phyloP scores from a whole-genome alignment of 805 yeast genomes.

The Ogataea parapolymorpha region DNA sequence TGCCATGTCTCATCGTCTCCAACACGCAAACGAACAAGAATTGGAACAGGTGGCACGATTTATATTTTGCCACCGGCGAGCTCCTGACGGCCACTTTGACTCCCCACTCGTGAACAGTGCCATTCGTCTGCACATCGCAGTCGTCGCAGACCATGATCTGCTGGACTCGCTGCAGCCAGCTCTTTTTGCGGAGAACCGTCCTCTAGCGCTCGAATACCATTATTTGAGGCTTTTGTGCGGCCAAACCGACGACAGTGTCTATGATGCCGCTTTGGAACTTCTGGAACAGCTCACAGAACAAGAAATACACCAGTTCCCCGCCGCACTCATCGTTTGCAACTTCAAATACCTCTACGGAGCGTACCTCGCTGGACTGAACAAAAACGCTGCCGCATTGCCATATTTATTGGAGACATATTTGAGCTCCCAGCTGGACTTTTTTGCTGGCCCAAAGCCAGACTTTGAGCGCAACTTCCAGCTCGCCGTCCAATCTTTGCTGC shows the following conservation, averaged over 20 bases:
- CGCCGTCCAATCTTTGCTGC: slow-evolving; percentile 5
- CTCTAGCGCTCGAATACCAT: slow-evolving; percentile 1
- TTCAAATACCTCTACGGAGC: slow-evolving; percentile 1
- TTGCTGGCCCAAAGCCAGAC: not conserved
- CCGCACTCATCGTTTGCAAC: not conserved
- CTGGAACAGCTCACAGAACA: not conserved
- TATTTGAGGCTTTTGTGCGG: not conserved
- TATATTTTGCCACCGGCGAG: too few species aligned
- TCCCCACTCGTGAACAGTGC: not conserved
- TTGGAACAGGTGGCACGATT: not conserved
- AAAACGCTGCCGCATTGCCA: not conserved
- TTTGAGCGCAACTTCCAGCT: slow-evolving; percentile 1
- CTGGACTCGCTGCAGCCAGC: not conserved
- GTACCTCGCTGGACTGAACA: not conserved
- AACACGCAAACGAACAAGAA: too few species aligned
- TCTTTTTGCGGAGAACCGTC: not conserved
- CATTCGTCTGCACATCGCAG: not conserved
- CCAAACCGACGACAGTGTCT: not conserved
- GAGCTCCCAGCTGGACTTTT: not conserved
- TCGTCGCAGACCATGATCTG: not conserved
- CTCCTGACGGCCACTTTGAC: not conserved
- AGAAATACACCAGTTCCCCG: not conserved
- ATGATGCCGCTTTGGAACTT: not conserved
- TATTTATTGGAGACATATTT: not conserved
- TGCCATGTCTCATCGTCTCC: too few species aligned